Percentiles rank a stretch among this genome's conserved stretches.
phyloP scores from a whole-genome alignment of 2,329 filamentous ascomycete species.

The Sclerotinia glacialis region DNA sequence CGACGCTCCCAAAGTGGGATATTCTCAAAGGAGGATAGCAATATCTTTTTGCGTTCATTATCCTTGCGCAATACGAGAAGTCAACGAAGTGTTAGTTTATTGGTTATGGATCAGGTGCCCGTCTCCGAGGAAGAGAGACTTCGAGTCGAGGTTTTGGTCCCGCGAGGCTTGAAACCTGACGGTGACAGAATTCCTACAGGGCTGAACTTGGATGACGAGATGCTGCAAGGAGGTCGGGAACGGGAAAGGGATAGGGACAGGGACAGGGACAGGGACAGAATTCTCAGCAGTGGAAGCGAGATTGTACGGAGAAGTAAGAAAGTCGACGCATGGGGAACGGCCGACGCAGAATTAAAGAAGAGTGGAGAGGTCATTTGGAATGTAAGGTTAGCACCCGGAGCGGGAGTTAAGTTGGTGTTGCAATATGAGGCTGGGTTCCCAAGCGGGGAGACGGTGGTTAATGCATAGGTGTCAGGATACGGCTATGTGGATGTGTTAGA shows the following conservation, averaged over 20 bases:
- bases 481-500: not conserved
- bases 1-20: conserved; percentile 51
- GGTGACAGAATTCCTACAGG: conserved; percentile 44
- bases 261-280: conserved; percentile 33
- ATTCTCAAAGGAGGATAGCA: conserved; percentile 53
- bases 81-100: conserved; percentile 44
- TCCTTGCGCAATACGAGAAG: conserved; percentile 52
- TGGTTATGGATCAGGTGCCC: conserved; percentile 59
- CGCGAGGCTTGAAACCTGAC: conserved; percentile 47
- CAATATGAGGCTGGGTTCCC: conserved; percentile 62
- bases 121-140: conserved; percentile 60
- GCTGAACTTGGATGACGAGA: conserved; percentile 22
- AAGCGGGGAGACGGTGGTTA: conserved; percentile 45
- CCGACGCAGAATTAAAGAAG: conserved; percentile 53
- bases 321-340: conserved; percentile 51
- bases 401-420: conserved; percentile 54
- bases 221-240: conserved; percentile 27
- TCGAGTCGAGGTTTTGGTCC: conserved; percentile 49
- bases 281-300: not conserved
- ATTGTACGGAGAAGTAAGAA: conserved; percentile 31
- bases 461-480: conserved; percentile 15
- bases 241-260: conserved; percentile 30
- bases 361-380: conserved; percentile 58
- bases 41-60: conserved; percentile 49
- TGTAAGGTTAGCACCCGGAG: conserved; percentile 55